Evolutionary conservation across 108 stramenopile species (phyloP).

Genomic region (Hondaea fermentalgiana): DNA sequence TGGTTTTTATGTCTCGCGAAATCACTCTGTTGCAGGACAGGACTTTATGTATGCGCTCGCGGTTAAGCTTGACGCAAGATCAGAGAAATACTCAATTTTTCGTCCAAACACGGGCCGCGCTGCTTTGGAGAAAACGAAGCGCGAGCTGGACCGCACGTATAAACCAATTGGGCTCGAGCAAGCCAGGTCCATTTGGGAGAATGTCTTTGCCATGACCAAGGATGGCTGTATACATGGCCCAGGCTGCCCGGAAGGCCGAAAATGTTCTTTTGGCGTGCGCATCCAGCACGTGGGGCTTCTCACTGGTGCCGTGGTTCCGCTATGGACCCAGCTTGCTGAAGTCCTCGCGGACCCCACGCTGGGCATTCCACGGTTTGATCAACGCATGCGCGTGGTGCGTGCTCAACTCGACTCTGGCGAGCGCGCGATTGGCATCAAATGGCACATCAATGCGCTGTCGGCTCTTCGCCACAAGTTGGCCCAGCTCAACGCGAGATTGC

Average conservation of each 20-base stretch:
- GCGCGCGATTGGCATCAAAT: not conserved
- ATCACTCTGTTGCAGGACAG: not conserved
- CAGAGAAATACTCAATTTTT: not conserved
- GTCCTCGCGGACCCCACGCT: not conserved
- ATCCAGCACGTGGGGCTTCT: not conserved
- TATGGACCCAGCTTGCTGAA: not conserved
- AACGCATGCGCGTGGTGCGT: not conserved
- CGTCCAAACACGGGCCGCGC: conserved; percentile 3
- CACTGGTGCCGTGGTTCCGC: not conserved
- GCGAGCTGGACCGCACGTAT: not conserved
- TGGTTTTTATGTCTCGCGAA: not conserved
- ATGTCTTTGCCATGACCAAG: not conserved
- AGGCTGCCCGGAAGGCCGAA: not conserved
- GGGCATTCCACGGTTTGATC: not conserved
- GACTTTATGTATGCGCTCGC: not conserved
- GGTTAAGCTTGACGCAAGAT: not conserved
- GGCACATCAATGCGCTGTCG: not conserved
- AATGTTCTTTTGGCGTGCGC: not conserved
- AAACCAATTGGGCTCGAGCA: not conserved
- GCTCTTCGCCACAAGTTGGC: not conserved
- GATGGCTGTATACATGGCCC: not conserved
- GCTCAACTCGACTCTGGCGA: not conserved
- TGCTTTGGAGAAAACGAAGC: not conserved
- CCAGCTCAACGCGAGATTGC: not conserved
- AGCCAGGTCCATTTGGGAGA: not conserved